Conservation (phyloP, 768 basidiomycete species). For the Coprinellus aureogranulatus region DNA sequence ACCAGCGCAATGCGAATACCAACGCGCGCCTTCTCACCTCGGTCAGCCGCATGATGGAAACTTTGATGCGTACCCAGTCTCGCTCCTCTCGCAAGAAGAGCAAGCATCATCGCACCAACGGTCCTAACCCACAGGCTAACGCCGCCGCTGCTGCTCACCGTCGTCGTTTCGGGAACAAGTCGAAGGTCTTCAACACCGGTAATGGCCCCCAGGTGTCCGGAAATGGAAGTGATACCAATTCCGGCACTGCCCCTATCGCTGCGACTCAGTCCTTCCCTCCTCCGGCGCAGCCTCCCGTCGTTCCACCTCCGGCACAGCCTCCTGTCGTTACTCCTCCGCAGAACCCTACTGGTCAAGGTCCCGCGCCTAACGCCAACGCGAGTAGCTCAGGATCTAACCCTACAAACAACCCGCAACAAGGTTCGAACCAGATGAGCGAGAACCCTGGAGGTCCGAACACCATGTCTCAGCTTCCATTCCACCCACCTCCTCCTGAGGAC, state of each 20-base stretch:
- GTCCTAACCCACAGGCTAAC: neutral
- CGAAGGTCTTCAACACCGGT: neutral
- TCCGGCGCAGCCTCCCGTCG: too few species aligned
- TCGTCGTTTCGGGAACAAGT: neutral
- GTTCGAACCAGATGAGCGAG: too few species aligned
- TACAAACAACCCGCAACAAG: too few species aligned
- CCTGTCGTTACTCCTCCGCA: too few species aligned
- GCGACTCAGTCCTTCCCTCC: too few species aligned
- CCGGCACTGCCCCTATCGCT: neutral
- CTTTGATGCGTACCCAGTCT: neutral
- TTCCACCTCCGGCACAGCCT: too few species aligned
- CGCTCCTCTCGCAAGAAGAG: neutral
- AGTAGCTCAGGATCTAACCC: too few species aligned
- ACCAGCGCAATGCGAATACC: neutral
- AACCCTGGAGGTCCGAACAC: too few species aligned
- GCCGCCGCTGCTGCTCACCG: neutral
- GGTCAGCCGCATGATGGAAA: neutral
- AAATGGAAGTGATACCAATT: neutral
- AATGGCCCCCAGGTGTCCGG: neutral
- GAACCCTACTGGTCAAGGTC: too few species aligned
- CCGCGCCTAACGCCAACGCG: too few species aligned
- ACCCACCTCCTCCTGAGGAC: neutral
- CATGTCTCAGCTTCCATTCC: too few species aligned
- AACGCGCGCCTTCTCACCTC: neutral
- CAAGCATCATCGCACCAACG: neutral